These are phyloP conservation scores for Mycena leptocephala DNA, from an alignment of 768 basidiomycete genomes.

Conservation along the genomic window DNA sequence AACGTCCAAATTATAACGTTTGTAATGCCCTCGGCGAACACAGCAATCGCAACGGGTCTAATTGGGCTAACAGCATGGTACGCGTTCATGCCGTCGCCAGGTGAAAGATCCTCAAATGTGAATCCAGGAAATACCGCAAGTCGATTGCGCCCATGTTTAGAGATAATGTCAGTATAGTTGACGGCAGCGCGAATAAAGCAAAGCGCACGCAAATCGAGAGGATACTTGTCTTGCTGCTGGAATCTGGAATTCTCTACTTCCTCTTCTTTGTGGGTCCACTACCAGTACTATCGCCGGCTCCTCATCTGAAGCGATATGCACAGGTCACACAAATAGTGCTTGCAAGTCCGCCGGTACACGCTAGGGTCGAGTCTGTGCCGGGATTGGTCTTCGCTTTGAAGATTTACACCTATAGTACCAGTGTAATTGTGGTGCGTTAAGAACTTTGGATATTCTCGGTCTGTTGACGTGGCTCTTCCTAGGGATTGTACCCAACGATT, in stretches of 20 bases:
- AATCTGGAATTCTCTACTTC: slow-evolving; percentile 24
- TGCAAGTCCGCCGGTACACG: neutral
- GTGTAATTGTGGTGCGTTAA: slow-evolving; percentile 20
- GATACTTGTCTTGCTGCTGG: slow-evolving; percentile 15
- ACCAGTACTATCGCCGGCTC: neutral
- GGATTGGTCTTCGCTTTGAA: neutral
- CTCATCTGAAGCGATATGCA: neutral
- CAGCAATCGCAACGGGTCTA: neutral
- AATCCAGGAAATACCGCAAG: slow-evolving; percentile 16
- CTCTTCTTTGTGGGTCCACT: slow-evolving; percentile 17
- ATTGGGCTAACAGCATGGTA: neutral
- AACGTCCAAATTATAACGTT: neutral
- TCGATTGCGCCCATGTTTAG: neutral
- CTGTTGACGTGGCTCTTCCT: neutral
- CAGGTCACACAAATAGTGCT: neutral
- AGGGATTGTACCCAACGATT: slow-evolving; percentile 20
- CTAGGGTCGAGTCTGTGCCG: neutral
- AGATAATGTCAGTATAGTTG: neutral
- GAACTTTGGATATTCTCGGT: neutral
- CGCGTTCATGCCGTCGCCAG: neutral
- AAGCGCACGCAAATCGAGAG: slow-evolving; percentile 1
- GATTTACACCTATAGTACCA: slow-evolving; percentile 12
- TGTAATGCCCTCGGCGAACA: neutral
- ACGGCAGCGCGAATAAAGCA: neutral
- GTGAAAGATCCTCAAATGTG: neutral